phyloP scores from a whole-genome alignment of 2,329 filamentous ascomycete genomes.

The Phyllosticta citriasiana region DNA sequence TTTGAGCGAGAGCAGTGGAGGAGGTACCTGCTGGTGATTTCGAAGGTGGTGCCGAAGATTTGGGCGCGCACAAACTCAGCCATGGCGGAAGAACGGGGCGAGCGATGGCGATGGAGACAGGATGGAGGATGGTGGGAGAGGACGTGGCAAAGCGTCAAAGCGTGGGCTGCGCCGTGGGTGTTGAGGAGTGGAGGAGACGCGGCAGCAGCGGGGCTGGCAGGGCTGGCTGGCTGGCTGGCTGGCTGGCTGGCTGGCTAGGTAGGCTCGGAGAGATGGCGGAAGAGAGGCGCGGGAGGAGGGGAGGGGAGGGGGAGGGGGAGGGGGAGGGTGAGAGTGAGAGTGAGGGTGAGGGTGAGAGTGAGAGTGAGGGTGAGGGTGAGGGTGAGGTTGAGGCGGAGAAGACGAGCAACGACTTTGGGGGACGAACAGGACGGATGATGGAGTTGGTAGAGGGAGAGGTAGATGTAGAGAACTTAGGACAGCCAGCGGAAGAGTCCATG shows the following conservation, averaged over 20 bases:
- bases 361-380: too few species aligned
- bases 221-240: background rate
- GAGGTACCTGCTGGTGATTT: slow-evolving; percentile 90
- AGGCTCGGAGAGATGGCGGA: background rate
- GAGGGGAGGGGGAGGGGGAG: too few species aligned
- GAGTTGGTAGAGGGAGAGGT: background rate
- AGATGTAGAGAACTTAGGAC: too few species aligned
- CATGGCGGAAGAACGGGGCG: slow-evolving; percentile 51
- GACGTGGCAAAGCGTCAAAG: background rate
- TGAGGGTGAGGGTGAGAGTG: too few species aligned
- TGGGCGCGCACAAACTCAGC: slow-evolving; percentile 98
- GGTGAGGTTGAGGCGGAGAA: too few species aligned
- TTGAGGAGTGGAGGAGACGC: slow-evolving; percentile 1
- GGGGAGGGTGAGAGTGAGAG: too few species aligned
- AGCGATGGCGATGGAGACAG: slow-evolving; percentile 1
- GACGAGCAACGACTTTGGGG: too few species aligned
- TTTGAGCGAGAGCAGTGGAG: slow-evolving; percentile 13
- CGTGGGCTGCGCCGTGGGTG: background rate
- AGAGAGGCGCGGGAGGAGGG: background rate
- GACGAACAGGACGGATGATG: background rate
- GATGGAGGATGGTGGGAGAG: slow-evolving; percentile 1
- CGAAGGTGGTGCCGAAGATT: slow-evolving; percentile 98
- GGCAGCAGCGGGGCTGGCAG: slow-evolving; percentile 6
- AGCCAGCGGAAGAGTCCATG: background rate
- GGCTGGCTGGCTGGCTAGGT: background rate